These are phyloP conservation scores for Fragilaria crotonensis DNA, from an alignment of 108 stramenopile species.

Conservation along the genomic window DNA sequence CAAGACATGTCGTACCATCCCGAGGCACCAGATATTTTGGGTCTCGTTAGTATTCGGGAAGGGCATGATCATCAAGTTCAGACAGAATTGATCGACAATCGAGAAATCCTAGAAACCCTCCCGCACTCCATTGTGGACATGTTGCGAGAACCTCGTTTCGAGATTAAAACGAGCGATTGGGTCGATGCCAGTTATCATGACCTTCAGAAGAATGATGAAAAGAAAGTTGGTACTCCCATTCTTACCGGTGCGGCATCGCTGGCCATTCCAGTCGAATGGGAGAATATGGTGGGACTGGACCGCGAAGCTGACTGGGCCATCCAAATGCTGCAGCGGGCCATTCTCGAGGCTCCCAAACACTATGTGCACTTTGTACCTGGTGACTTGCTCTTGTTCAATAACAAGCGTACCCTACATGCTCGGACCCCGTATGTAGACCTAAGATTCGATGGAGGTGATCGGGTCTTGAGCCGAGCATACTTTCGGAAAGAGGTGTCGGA, in stretches of 20 bases:
- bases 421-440: conserved; percentile 11
- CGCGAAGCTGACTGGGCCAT: conserved; percentile 5
- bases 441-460: conserved; percentile 13
- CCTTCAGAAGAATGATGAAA: no score
- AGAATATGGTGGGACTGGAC: conserved; percentile 17
- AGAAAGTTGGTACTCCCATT: not conserved
- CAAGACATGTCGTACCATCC: conserved; percentile 19
- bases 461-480: conserved; percentile 11
- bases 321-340: not conserved
- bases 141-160: conserved; percentile 6
- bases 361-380: conserved; percentile 7
- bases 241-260: not conserved
- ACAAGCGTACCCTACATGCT: conserved; percentile 10
- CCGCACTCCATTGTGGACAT: not conserved
- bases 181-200: conserved; percentile 1
- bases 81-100: conserved; percentile 3
- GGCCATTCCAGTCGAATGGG: conserved; percentile 11
- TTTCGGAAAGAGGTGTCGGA: conserved; percentile 7
- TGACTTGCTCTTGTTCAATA: conserved; percentile 13
- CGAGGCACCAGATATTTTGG: conserved; percentile 8
- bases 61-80: conserved; percentile 1
- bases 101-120: conserved; percentile 2
- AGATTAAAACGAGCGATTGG: conserved; percentile 7
- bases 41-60: conserved; percentile 11
- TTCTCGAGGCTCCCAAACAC: not conserved